phyloP scores from a whole-genome alignment of 805 yeast species.

The Tetrapisispora namnaoensis region DNA sequence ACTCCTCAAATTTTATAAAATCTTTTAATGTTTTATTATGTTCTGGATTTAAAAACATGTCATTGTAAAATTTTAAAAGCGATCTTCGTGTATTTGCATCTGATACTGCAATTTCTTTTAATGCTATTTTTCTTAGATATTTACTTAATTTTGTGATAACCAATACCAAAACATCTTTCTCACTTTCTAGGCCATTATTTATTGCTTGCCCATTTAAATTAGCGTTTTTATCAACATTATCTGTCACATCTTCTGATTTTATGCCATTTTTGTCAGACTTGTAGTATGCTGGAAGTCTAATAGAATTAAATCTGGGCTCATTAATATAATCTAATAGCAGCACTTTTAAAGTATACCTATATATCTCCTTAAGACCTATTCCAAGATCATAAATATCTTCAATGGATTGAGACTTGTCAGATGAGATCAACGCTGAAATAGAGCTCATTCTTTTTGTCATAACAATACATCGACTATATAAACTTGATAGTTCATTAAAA shows the following conservation, averaged over 20 bases:
- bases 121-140: conserved; percentile 37
- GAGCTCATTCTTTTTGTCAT: no score
- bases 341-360: conserved; percentile 44
- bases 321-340: conserved; percentile 49
- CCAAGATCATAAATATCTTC: conserved; percentile 3
- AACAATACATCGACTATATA: no score
- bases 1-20: conserved; percentile 32
- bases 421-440: no score
- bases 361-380: conserved; percentile 27
- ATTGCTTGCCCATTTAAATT: not conserved
- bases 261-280: conserved; percentile 3
- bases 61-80: conserved; percentile 54
- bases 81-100: conserved; percentile 45
- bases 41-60: conserved; percentile 38
- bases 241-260: conserved; percentile 1
- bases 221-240: not conserved
- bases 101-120: conserved; percentile 30
- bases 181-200: not conserved
- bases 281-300: no score
- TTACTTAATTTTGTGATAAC: conserved; percentile 32
- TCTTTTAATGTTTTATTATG: conserved; percentile 22
- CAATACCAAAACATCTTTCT: conserved; percentile 29
- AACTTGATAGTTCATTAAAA: no score
- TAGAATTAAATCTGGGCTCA: conserved; percentile 48
- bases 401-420: not conserved